Conservation (phyloP, 371 early-diverging fungal species). For the Vittaforma corneae region DNA sequence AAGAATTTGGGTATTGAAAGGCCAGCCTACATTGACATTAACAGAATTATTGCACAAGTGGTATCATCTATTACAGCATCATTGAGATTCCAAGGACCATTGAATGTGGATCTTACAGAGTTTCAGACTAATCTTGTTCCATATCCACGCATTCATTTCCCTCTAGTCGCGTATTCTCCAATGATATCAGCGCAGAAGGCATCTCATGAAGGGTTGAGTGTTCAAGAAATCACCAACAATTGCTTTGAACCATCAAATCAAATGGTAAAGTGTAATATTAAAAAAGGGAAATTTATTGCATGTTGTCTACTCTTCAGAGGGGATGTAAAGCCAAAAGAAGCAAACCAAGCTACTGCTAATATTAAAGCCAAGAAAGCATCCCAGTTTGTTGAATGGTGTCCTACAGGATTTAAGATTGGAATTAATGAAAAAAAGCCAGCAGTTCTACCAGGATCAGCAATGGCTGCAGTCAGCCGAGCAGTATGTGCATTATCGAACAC, state of each 20-base stretch:
- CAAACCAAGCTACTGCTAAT: conserved; percentile 70
- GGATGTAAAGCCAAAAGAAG: conserved; percentile 70
- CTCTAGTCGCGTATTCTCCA: conserved; percentile 80
- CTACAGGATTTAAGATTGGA: conserved; percentile 89
- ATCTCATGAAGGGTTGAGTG: conserved; percentile 75
- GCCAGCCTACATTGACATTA: conserved; percentile 89
- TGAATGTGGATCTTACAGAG: conserved; percentile 87
- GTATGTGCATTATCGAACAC: conserved; percentile 86
- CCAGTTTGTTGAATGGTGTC: conserved; percentile 94
- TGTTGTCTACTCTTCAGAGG: conserved; percentile 84
- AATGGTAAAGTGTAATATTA: conserved; percentile 87
- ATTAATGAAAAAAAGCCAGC: conserved; percentile 79
- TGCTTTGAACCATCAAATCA: conserved; percentile 85
- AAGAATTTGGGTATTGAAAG: conserved; percentile 89
- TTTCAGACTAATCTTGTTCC: conserved; percentile 93
- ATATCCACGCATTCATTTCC: conserved; percentile 83
- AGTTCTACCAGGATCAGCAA: conserved; percentile 75
- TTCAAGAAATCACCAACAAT: conserved; percentile 74
- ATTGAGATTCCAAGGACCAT: conserved; percentile 84
- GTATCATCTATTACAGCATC: conserved; percentile 93
- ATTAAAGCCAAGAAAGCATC: conserved; percentile 66
- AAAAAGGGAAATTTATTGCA: conserved; percentile 85
- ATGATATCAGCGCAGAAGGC: conserved; percentile 76
- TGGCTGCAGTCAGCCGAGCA: conserved; percentile 79
- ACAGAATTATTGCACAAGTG: conserved; percentile 94